Percentiles rank a stretch among this genome's conserved stretches.
Evolutionary conservation across 176 grass and related monocot species (phyloP).

Genomic region (Hsuehochloa calcarea): DNA sequence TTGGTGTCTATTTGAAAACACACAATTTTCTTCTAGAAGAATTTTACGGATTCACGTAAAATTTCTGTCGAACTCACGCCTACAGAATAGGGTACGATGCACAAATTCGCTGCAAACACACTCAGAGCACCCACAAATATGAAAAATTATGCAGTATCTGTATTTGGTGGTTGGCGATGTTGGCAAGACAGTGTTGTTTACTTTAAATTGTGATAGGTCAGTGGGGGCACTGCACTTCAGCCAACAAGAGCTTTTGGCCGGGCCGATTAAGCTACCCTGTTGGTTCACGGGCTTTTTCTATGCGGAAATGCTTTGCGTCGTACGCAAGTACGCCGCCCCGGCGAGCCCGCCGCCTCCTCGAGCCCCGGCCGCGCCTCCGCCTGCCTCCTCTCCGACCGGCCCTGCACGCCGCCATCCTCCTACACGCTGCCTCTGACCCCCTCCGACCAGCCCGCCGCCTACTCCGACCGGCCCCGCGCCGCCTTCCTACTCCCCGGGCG

Average conservation of each 20-base stretch:
- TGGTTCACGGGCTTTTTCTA: conserved; percentile 28
- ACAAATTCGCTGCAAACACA: no score
- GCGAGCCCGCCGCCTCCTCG: no score
- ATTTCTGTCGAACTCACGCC: neutral
- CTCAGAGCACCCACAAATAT: neutral
- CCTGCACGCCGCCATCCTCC: no score
- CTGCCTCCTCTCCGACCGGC: no score
- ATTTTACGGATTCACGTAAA: neutral
- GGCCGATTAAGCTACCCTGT: conserved; percentile 29
- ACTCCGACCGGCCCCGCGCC: no score
- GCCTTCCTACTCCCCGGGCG: no score
- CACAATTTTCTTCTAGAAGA: no score
- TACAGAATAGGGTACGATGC: neutral
- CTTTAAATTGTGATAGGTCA: neutral
- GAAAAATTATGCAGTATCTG: neutral
- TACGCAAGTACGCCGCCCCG: no score
- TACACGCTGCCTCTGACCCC: no score
- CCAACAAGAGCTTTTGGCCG: neutral
- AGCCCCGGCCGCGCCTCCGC: no score
- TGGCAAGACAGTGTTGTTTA: neutral
- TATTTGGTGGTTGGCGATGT: neutral
- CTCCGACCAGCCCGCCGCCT: no score
- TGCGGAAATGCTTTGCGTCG: no score
- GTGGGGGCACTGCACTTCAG: neutral
- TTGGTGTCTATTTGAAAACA: neutral